Evolutionary conservation across 352 stramenopile species (phyloP), one percentile per base, ranked within the genome.

Genomic region (Phytophthora idaei): DNA sequence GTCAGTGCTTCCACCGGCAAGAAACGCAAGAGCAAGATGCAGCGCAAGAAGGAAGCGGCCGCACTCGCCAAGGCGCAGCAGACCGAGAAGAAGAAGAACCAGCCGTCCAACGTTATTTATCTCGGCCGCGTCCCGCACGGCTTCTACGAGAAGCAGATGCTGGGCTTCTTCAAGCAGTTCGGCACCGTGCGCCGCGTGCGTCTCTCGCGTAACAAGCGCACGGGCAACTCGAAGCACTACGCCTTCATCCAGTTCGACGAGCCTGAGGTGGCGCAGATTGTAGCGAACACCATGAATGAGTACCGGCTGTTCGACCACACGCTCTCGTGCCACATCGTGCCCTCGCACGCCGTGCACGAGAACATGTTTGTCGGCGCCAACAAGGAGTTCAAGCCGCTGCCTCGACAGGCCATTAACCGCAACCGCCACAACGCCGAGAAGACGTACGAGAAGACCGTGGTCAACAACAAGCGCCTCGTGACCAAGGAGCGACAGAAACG

Each of bases 121-220:
- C 83, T 99, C 54, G 96, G 96, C 25, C 96, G 98, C 84, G 82
- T 99, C 66, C 96, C 97, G 29, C 84, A 96, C 72, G 93, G 95
- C 34, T 99, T 99, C 64, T 98, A 98, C 86, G 97, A 99, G 83
- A 87, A 93, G 67, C 90, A 99, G 79, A 95, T 99, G 70, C 73
- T 80, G 44, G 90, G 84, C 17, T 99, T 99, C 82, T 97, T 99
- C 53, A 90, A 94, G 60, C 97, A 99, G 80, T 99, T 99, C 67
- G 97, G 97, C 61, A 76, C 87, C 29, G 91, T 99, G 28, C 81
- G 77, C 15, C 85, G 90, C 54, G 82, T 98, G 53, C 84, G 94
- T n/a, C 68, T 99, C 12, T 98, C 90, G 57, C 93, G 97, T 51
- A 98, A 95, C 61, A 97, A 97, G 74, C 96, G 97, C 76, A 97